phyloP scores from a whole-genome alignment of 768 basidiomycete species.

The Gyrodon lividus region DNA sequence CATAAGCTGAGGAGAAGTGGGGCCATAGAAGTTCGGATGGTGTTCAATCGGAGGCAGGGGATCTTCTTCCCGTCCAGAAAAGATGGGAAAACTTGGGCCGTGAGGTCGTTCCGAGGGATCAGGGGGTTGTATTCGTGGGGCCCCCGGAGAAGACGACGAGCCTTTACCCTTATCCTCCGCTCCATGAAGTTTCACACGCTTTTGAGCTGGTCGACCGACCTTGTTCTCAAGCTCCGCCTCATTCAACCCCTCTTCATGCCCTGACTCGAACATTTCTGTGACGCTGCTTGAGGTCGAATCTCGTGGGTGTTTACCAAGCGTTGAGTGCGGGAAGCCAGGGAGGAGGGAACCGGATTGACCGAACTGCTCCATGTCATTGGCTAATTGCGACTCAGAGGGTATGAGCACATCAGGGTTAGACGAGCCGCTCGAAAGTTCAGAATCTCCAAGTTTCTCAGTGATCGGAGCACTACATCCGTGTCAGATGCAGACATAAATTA shows the following conservation, averaged over 20 bases:
- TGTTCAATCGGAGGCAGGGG: slow-evolving; percentile 51
- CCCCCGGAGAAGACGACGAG: slow-evolving; percentile 8
- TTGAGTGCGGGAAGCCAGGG: slow-evolving; percentile 42
- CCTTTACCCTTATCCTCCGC: slow-evolving; percentile 24
- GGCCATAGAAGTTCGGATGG: slow-evolving; percentile 51
- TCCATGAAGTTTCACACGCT: slow-evolving; percentile 44
- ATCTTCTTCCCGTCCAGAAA: slow-evolving; percentile 43
- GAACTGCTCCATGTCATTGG: slow-evolving; percentile 10
- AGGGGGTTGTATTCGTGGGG: slow-evolving; percentile 17
- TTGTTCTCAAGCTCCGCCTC: slow-evolving; percentile 39
- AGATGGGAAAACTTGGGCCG: slow-evolving; percentile 47
- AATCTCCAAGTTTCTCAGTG: slow-evolving; percentile 17
- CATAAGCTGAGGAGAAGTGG: slow-evolving; percentile 40
- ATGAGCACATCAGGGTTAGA: slow-evolving; percentile 17
- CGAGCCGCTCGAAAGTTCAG: slow-evolving; percentile 20
- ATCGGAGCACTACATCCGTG: slow-evolving; percentile 15
- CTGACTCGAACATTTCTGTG: slow-evolving; percentile 41
- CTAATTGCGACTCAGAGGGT: slow-evolving; percentile 9
- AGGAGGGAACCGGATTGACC: slow-evolving; percentile 19
- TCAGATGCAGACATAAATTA: slow-evolving; percentile 13
- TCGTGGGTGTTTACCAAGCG: slow-evolving; percentile 67
- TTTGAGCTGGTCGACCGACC: slow-evolving; percentile 48
- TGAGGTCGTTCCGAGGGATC: slow-evolving; percentile 23
- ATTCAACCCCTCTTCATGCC: slow-evolving; percentile 36
- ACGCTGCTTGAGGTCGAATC: slow-evolving; percentile 47